Conservation (phyloP, 2,329 filamentous ascomycete genomes). For the Stenocarpella maydis region DNA sequence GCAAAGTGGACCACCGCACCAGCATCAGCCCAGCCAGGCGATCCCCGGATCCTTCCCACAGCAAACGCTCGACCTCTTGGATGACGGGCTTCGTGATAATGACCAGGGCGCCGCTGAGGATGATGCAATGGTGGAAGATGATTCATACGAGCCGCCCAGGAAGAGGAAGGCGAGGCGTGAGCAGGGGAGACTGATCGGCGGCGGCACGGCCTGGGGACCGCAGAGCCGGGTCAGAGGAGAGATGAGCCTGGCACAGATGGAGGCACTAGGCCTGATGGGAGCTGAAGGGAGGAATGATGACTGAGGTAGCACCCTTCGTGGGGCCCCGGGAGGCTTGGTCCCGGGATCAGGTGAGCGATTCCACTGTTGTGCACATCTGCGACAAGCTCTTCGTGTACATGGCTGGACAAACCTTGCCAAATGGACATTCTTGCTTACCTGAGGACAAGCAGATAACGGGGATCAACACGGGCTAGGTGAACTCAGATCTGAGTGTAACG, state of each 20-base stretch:
- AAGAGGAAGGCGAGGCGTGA: not conserved
- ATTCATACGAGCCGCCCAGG: not conserved
- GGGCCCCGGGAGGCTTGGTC: rapidly evolving
- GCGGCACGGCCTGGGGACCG: not conserved
- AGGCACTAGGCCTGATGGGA: not conserved
- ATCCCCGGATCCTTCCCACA: not conserved
- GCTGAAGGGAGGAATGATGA: not conserved
- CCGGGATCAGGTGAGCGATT: not conserved
- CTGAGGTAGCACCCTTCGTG: not conserved
- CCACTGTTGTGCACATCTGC: not conserved
- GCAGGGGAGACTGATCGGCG: not conserved
- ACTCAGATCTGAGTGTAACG: no score
- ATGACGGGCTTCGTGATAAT: not conserved
- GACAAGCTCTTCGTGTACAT: not conserved
- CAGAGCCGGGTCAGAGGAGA: not conserved
- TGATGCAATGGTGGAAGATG: not conserved
- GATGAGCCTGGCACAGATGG: conserved; percentile 8
- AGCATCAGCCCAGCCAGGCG: not conserved
- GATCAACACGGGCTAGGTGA: not conserved
- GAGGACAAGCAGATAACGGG: no score
- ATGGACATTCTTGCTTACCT: no score
- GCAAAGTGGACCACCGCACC: not conserved
- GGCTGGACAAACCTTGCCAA: not conserved
- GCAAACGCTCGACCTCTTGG: not conserved
- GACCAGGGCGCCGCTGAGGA: not conserved